Evolutionary conservation across 208 protist genomes (phyloP).

Genomic region (Trypanosoma caninum): DNA sequence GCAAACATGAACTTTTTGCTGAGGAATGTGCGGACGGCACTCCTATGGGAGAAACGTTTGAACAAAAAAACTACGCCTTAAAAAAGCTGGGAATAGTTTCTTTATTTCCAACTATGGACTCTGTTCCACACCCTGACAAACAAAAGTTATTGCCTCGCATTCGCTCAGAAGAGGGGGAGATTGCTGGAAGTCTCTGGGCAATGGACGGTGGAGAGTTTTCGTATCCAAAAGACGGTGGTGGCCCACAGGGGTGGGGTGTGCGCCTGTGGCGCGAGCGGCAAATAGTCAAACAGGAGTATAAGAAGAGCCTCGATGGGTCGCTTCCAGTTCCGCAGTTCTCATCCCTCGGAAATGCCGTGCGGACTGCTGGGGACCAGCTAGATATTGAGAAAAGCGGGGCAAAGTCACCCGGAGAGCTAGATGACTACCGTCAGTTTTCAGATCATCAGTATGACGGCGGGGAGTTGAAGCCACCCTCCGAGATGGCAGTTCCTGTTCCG

Average conservation of each 20-base stretch:
- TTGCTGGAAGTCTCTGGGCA: constrained; percentile 74
- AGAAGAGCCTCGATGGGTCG: constrained; percentile 53
- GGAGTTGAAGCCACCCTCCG: constrained; percentile 50
- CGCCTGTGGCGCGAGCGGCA: constrained; percentile 83
- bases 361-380: constrained; percentile 71
- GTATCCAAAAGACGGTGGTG: constrained; percentile 81
- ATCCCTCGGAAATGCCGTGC: constrained; percentile 42
- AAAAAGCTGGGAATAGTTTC: constrained; percentile 77
- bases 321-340: constrained; percentile 50
- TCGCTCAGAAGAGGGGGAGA: constrained; percentile 62
- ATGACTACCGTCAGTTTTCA: constrained; percentile 60
- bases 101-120: constrained; percentile 47
- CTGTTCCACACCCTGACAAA: constrained; percentile 49
- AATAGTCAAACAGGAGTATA: constrained; percentile 62
- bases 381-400: constrained; percentile 81
- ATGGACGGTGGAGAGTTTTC: constrained; percentile 84
- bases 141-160: constrained; percentile 69
- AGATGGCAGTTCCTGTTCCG: constrained; percentile 59
- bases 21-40: constrained; percentile 76
- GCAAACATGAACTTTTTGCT: constrained; percentile 87
- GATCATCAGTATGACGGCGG: constrained; percentile 75
- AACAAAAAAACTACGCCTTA: constrained; percentile 84
- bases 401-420: constrained; percentile 50
- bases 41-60: constrained; percentile 73
- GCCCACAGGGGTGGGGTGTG: constrained; percentile 80